Evolutionary conservation across 108 stramenopile species (phyloP).

Genomic region (Mayamaea pseudoterrestris): DNA sequence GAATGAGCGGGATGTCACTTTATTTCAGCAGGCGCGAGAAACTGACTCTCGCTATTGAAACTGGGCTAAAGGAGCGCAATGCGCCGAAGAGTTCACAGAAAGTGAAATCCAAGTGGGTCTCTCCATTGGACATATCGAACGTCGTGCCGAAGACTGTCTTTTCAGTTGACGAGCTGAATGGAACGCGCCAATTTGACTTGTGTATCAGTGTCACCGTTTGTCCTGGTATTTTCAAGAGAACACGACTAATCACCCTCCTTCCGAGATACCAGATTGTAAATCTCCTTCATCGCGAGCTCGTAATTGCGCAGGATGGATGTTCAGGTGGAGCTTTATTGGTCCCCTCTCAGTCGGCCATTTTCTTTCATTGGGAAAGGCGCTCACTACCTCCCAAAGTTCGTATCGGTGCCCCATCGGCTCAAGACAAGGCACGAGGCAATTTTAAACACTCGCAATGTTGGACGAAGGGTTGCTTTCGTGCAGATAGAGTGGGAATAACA

Average conservation of each 20-base stretch:
- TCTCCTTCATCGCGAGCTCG: slow-evolving; percentile 34
- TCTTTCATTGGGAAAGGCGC: slow-evolving; percentile 54
- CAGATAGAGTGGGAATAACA: slow-evolving; percentile 69
- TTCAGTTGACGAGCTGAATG: slow-evolving; percentile 44
- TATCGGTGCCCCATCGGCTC: slow-evolving; percentile 20
- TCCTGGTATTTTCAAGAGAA: slow-evolving; percentile 48
- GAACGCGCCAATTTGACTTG: slow-evolving; percentile 48
- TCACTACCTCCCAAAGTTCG: slow-evolving; percentile 37
- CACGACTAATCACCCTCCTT: slow-evolving; percentile 48
- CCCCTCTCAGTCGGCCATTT: slow-evolving; percentile 40
- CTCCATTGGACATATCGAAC: slow-evolving; percentile 57
- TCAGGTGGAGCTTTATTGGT: slow-evolving; percentile 22
- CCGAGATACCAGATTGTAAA: slow-evolving; percentile 69
- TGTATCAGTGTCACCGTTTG: slow-evolving; percentile 52
- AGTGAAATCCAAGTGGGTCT: slow-evolving; percentile 44
- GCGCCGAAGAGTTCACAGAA: slow-evolving; percentile 1
- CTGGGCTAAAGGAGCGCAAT: slow-evolving; percentile 10
- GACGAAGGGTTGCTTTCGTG: slow-evolving; percentile 49
- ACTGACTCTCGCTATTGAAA: slow-evolving; percentile 46
- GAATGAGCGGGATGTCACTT: slow-evolving; percentile 56
- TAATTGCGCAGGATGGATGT: slow-evolving; percentile 62
- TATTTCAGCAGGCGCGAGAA: slow-evolving; percentile 47
- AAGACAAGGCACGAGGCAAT: slow-evolving; percentile 16
- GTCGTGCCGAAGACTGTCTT: slow-evolving; percentile 64
- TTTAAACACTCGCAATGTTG: slow-evolving; percentile 34